Evolutionary conservation across 495 filamentous ascomycete species (phyloP).

Genomic region (Thermochaetoides thermophila): DNA sequence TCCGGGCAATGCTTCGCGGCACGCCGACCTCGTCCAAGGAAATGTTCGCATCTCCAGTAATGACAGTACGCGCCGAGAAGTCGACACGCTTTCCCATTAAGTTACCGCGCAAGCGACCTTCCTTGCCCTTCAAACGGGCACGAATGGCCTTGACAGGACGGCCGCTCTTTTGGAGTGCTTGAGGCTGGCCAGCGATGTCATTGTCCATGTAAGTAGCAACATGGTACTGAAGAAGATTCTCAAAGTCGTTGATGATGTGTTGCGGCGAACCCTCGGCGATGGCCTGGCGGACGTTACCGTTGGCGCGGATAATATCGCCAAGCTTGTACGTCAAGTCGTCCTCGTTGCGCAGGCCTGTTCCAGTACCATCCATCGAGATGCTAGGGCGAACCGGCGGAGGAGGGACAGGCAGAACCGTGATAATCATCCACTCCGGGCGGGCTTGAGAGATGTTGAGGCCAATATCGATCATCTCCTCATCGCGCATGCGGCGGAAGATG

Average conservation of each 20-base stretch:
- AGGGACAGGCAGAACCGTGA: constrained; percentile 87
- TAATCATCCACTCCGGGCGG: constrained; percentile 94
- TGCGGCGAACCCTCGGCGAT: constrained; percentile 77
- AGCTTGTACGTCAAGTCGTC: constrained; percentile 98
- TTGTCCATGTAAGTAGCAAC: constrained; percentile 99
- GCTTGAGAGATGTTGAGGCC: constrained; percentile 88
- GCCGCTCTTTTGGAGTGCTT: constrained; percentile 91
- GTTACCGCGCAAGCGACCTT: constrained; percentile 92
- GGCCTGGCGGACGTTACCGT: constrained; percentile 79
- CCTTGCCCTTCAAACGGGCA: constrained; percentile 93
- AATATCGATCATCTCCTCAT: constrained; percentile 68
- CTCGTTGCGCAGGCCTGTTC: constrained; percentile 74
- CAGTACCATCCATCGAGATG: constrained; percentile 85
- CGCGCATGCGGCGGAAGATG: constrained; percentile 69
- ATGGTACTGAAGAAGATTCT: constrained; percentile 88
- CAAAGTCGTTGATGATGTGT: constrained; percentile 80
- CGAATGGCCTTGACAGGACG: constrained; percentile 92
- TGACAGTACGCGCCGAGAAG: constrained; percentile 98
- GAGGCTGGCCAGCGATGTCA: constrained; percentile 89
- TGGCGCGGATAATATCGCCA: constrained; percentile 94
- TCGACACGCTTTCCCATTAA: constrained; percentile 99
- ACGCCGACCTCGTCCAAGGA: constrained; percentile 95
- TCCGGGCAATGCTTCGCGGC: constrained; percentile 73
- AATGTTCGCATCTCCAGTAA: constrained; percentile 93
- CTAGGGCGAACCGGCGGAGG: constrained; percentile 91